Percentiles rank a stretch among this genome's conserved stretches.
phyloP scores from a whole-genome alignment of 495 filamentous ascomycete species.

The Penicillium bovifimosum region DNA sequence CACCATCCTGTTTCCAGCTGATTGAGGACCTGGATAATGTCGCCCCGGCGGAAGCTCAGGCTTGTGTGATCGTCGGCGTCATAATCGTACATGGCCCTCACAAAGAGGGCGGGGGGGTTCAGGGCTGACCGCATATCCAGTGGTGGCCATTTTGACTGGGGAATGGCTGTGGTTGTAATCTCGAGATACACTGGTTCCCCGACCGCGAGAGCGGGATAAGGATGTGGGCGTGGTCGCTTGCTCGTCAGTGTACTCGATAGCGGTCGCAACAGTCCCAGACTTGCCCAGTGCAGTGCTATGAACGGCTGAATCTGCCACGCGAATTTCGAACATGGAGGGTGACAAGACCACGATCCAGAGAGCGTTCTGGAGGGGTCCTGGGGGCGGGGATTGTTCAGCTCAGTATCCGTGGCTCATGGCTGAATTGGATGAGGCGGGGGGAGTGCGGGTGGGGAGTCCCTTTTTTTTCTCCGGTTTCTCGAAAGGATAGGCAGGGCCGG shows the following conservation, averaged over 20 bases:
- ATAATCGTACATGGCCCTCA: conserved; percentile 95
- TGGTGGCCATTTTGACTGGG: conserved; percentile 30
- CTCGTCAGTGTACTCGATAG: conserved; percentile 44
- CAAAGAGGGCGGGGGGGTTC: conserved; percentile 79
- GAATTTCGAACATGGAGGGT: conserved; percentile 35
- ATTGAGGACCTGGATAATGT: conserved; percentile 96
- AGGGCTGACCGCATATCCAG: conserved; percentile 56
- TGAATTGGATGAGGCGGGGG: conserved; percentile 15
- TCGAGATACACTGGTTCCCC: conserved; percentile 28
- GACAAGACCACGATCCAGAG: conserved; percentile 3
- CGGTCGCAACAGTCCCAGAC: conserved; percentile 36
- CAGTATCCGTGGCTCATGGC: conserved; percentile 23
- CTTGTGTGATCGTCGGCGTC: conserved; percentile 94
- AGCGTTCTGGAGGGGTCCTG: neutral
- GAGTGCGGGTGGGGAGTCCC: conserved; percentile 16
- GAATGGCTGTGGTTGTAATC: conserved; percentile 27
- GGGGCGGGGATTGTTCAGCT: conserved; percentile 2
- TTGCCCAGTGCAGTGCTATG: conserved; percentile 33
- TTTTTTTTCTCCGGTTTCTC: conserved; percentile 9
- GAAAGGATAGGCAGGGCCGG: too few relatives aligned
- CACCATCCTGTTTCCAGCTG: conserved; percentile 98
- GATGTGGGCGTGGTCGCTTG: conserved; percentile 34
- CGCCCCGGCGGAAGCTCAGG: conserved; percentile 90
- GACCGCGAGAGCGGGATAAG: conserved; percentile 28
- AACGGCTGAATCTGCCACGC: conserved; percentile 31